Evolutionary conservation across 345 rosid species (phyloP), one percentile per base, ranked within the genome.

Genomic region (Ceriops zippeliana): DNA sequence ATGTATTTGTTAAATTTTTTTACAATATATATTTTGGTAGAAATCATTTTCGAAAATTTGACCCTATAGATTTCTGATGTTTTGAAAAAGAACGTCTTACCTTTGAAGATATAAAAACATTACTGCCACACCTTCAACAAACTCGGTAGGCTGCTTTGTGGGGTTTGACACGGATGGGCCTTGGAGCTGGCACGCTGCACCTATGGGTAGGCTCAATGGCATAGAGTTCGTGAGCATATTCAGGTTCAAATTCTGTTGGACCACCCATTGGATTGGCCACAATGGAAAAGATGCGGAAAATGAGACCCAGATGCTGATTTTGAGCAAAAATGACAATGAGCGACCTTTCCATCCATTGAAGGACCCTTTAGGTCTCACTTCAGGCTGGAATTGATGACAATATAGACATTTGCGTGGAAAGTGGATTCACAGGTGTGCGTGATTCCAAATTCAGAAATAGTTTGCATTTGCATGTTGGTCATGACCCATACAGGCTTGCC

Each of bases 201-300:
- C 83, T 8, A 35, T 82, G 0, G 83, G 81, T 15, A 71, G 61
- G 57, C 79, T 82, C 20, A 65, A 2, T 0, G 52, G 51, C 3
- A 68, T 76, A 1, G 61, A 59, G 61, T 72, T 81, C 85, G 88
- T 89, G 95, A 89, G 98, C 81, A 89, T 93, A 22, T 91, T 93
- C 92, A 78, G 95, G 81, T 91, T 93, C 89, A 89, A 93, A 78
- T 90, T 88, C 54, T 91, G 97, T 96, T 91, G 98, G 98, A 88
- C 92, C 0, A 91, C 96, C 60, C 96, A 88, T 49, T 93, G 97
- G 97, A 85, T 86, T 32, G 97, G 92, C 4, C 79, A 85, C 10
- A 87, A 75, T 9, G 98, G 97, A 3, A 2, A 73, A 8, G 96
- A 93, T 71, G 74, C 89, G 27, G 96, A 93, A 59, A 67, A 71